Evolutionary conservation across 257 asterid species (phyloP).

Genomic region (Solanum gandarillasii): DNA sequence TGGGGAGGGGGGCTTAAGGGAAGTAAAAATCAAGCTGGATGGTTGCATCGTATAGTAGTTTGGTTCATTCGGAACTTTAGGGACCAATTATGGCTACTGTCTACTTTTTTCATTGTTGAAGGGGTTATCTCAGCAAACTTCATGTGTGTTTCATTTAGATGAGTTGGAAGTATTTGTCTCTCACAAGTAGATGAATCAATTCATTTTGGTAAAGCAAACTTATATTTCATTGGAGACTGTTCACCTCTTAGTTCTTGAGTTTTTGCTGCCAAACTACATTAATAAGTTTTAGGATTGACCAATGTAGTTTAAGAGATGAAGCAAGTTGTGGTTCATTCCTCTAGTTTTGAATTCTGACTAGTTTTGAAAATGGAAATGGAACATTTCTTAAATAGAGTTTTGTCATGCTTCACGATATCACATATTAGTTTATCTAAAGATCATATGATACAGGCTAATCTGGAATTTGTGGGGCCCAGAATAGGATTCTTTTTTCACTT

Average conservation of each 20-base stretch:
- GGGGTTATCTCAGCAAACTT: background rate
- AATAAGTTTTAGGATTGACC: background rate
- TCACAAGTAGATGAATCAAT: background rate
- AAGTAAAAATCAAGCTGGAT: background rate
- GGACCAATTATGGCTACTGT: background rate
- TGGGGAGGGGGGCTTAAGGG: background rate
- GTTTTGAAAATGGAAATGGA: background rate
- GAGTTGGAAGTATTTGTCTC: background rate
- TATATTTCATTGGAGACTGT: background rate
- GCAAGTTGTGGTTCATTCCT: background rate
- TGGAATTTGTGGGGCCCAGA: background rate
- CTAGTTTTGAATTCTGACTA: background rate
- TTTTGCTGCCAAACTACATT: background rate
- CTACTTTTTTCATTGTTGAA: background rate
- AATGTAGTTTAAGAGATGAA: background rate
- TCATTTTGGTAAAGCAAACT: background rate
- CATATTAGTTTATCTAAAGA: background rate
- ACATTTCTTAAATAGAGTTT: background rate
- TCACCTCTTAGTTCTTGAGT: background rate
- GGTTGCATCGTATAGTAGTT: background rate
- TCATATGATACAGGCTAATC: background rate
- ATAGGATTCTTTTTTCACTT: background rate
- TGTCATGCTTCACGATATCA: background rate
- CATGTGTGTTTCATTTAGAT: background rate
- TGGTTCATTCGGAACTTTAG: background rate